Evolutionary conservation across 805 yeast species (phyloP), one percentile per base, ranked within the genome.

Genomic region (Ogataea chonburiensis): DNA sequence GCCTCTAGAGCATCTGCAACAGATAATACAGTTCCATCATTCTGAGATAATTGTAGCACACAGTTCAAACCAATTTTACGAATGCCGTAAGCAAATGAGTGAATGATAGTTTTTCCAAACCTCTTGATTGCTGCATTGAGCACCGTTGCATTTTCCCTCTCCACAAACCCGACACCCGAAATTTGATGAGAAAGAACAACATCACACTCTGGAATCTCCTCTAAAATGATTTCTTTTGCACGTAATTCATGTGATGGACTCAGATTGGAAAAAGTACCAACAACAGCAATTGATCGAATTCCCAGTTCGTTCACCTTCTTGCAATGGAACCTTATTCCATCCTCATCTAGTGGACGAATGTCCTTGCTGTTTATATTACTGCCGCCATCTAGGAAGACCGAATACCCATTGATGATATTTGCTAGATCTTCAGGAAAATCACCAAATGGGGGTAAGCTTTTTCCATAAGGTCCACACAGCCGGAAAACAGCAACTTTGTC

Each of bases 381-480:
- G 3, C 37, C 37, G 7, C 37, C 31, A 20, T 33, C 31, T 8
- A 33, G 26, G 18, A 16, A 17, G 24, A 20, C 37, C 10, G 15
- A 9, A 19, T 33, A 33, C 10, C 37, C 37, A 20, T 33, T 25
- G 19, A 33, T 18, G 17, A 33, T 15, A 5, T 12, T 18, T 3
- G 37, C 37, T 3, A 33, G 31, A 19, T 33, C 37, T 5, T 19
- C 31, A 14, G 37, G 31, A 20, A 33, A 33, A 17, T 33, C 37
- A 10, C 24, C 14, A 16, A 33, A 33, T 11, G 30, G 37, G 7
- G 37, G 37, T 14, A 26, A n/a, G 12, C 25, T 15, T 17, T 25
- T 26, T 8, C 37, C 30, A 12, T 33, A 33, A 12, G 37, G 30
- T 8, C 37, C 37, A 10, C 19, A 12, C 4, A 33, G 21, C 13